Base-by-base conservation (phyloP, 2,329 filamentous ascomycete species). In the Microsporum canis region DNA sequence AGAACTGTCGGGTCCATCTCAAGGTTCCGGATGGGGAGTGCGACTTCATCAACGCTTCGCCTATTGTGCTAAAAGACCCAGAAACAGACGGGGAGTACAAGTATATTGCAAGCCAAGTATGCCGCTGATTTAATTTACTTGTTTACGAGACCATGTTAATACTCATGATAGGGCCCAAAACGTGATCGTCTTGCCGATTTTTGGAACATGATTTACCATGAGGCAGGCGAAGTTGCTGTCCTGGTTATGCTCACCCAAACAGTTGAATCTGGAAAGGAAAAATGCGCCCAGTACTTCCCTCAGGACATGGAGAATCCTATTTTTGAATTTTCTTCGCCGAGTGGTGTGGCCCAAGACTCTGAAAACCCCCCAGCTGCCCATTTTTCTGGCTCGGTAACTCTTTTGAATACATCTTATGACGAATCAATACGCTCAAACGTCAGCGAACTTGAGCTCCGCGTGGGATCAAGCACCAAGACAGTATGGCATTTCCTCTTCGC, bases 221-320 rank as follows among this genome's bases (percentile, higher is more conserved):
- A 95, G 73, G 84, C 80, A n/a, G 74, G 75, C 31, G 84, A 86
- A 53, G 84, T 87, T 1, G 90, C 85, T 0, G 89, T 97, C 61
- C 87, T 97, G 59, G 86, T 97, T 61, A 96, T 97, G 89, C 83
- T 99, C 64, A 99, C 92, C 1, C 89, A 91, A 71, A 92, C 90
- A 31, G 81, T 88, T 70, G 92, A 97, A 73, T 80, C 82, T 36
- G 82, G 83, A 62, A 78, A 83, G 68, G 84, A 95, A 73, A 96
- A 96, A 73, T 97, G 92, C 74, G 89, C 83, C 66, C 88, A 87
- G 51, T 99, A 99, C 74, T 96, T 91, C 66, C 91, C 91, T 0
- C 73, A 79, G 60, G 74, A 77, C 47, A 71, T 79, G 14, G 80
- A 82, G 3, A 77, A 82, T 7, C 72, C 80, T 3, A 79, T 79